phyloP scores from a whole-genome alignment of 257 asterid genomes.

The Parsonsia alboflavescens region DNA sequence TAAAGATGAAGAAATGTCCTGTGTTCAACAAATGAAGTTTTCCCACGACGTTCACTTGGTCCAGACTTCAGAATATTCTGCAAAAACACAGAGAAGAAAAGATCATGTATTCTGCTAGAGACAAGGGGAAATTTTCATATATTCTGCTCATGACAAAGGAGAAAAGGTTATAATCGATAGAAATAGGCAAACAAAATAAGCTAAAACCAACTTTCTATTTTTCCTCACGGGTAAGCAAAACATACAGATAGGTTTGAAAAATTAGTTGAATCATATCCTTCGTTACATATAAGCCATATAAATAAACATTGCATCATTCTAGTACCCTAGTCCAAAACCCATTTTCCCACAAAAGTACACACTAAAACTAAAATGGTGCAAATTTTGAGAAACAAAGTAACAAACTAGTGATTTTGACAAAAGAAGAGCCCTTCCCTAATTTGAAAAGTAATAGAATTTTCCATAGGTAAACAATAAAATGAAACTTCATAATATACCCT shows the following conservation, averaged over 20 bases:
- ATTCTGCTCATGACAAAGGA: background rate
- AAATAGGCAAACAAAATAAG: background rate
- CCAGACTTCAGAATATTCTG: constrained; percentile 71
- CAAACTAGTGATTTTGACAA: background rate
- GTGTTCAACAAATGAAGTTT: constrained; percentile 97
- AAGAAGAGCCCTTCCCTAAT: background rate
- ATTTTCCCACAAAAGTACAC: background rate
- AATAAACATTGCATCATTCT: background rate
- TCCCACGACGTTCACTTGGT: constrained; percentile 74
- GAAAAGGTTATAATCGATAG: constrained; percentile 3
- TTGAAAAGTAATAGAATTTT: background rate
- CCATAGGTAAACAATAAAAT: background rate
- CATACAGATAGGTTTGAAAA: background rate
- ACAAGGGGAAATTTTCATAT: background rate
- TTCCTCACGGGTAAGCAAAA: background rate
- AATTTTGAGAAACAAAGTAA: too few species aligned
- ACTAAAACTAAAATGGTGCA: background rate
- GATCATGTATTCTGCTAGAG: constrained; percentile 37
- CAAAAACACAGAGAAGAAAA: background rate
- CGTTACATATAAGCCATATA: background rate
- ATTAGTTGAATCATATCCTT: background rate
- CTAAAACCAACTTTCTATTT: background rate
- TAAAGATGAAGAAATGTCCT: constrained; percentile 96
- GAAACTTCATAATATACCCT: background rate
- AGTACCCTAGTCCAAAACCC: background rate